Base-by-base conservation (phyloP, 176 grass and related monocot genomes). In the Raddia distichophylla region DNA sequence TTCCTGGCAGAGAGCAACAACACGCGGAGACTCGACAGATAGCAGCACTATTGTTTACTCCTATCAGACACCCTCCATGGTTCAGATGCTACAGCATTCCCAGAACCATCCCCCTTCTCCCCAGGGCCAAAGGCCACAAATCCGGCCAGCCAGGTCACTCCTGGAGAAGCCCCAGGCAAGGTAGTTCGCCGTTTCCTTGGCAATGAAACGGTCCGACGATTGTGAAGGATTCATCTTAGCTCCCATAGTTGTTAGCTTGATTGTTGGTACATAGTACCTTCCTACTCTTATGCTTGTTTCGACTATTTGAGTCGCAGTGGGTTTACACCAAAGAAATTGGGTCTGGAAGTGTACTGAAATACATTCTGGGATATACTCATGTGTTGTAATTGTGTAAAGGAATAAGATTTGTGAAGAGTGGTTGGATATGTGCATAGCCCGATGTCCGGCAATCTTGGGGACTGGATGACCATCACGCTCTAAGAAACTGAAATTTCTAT, bases 61-160 rank as follows among this genome's bases (percentile, higher is more conserved):
- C 18, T 98, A 93, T 48, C 93, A 95, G 80, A 98, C 96, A 33
- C 96, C 92, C 20, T 90, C 89, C 62, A 98, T 98, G 96, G 84
- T 78, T n/a, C 86, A 91, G 67, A 98, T 93, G 96, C 44, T 98
- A 35, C 86, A 91, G 66, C 86, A 88, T 61, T 98, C 93, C 0
- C 96, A 91, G 76, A 93, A 86, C 35, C 32, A 86, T 15, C 42
- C 78, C 73, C 64, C 85, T 62, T 76, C 64, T 4, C 81, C 92
- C 16, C 82, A 69, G 51, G 69, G 53, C 10, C 73, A 61, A 62
- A 45, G 60, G 55, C 46, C 73, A 55, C 76, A 73, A 42, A 58
- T 67, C 66, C 66, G 45, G 49, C 55, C 58, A 56, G n/a, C 44
- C 34, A 82, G 72, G 60, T 33, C 77, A 14, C 59, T 77, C 17